These are phyloP conservation scores for Salvia hispanica DNA, from an alignment of 257 asterid species.

Conservation along the genomic window DNA sequence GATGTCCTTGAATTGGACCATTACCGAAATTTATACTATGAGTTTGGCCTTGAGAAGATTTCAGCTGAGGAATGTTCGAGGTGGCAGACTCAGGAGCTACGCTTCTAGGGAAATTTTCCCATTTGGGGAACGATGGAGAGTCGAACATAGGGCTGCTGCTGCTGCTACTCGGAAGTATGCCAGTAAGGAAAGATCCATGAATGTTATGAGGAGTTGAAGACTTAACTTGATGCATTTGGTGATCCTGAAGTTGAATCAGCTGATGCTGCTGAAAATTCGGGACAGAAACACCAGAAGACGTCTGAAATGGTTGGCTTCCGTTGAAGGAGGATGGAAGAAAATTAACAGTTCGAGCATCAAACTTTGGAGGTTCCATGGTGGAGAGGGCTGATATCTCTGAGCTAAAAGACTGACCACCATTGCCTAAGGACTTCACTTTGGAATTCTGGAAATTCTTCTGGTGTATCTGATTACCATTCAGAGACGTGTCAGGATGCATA, in stretches of 20 bases:
- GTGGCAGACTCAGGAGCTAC: constrained; percentile 25
- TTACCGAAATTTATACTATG: constrained; percentile 35
- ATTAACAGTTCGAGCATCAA: constrained; percentile 39
- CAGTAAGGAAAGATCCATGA: constrained; percentile 27
- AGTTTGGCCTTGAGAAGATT: constrained; percentile 40
- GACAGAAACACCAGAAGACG: constrained; percentile 27
- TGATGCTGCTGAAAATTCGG: constrained; percentile 41
- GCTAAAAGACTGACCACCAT: constrained; percentile 29
- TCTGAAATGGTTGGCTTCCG: constrained; percentile 32
- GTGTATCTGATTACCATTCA: constrained; percentile 36
- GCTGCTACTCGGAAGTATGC: constrained; percentile 24
- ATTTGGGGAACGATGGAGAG: constrained; percentile 24
- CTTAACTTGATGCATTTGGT: constrained; percentile 35
- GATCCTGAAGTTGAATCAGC: constrained; percentile 40
- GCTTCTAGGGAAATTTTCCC: constrained; percentile 36
- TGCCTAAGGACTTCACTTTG: constrained; percentile 35
- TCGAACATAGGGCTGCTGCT: too few species aligned
- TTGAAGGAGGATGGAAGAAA: constrained; percentile 28
- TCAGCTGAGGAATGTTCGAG: constrained; percentile 36
- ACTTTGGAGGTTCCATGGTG: constrained; percentile 32
- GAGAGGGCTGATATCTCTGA: constrained; percentile 28
- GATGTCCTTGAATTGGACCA: constrained; percentile 37
- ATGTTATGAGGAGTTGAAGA: constrained; percentile 26
- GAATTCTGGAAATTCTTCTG: constrained; percentile 39
- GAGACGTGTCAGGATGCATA: constrained; percentile 46